phyloP scores from a whole-genome alignment of 805 yeast genomes.

The Metschnikowia lunata region DNA sequence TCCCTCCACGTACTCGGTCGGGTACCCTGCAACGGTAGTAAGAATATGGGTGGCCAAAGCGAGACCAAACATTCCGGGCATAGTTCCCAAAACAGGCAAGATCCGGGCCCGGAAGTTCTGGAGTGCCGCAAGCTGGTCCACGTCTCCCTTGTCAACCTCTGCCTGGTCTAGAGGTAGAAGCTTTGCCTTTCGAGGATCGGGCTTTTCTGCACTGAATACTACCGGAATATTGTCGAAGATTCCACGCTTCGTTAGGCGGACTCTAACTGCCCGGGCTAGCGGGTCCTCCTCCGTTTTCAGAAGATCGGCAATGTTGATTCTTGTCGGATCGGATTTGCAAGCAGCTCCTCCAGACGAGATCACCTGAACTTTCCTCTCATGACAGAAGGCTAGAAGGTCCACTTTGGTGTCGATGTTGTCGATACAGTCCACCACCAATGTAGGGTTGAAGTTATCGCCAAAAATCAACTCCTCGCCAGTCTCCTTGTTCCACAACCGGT shows the following conservation, averaged over 20 bases:
- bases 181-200: conserved; percentile 90
- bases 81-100: conserved; percentile 91
- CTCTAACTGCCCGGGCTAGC: conserved; percentile 78
- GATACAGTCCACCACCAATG: conserved; percentile 88
- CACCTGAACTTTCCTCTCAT: conserved; percentile 56
- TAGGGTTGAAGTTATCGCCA: conserved; percentile 51
- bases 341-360: conserved; percentile 97
- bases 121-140: conserved; percentile 81
- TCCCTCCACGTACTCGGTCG: conserved; percentile 86
- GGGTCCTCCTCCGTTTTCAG: conserved; percentile 93
- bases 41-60: conserved; percentile 81
- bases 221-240: conserved; percentile 74
- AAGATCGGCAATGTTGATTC: conserved; percentile 85
- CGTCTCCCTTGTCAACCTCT: conserved; percentile 75
- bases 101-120: conserved; percentile 91
- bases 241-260: conserved; percentile 77
- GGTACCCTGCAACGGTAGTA: conserved; percentile 79
- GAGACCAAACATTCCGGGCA: conserved; percentile 96
- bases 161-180: conserved; percentile 80
- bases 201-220: conserved; percentile 92
- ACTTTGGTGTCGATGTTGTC: conserved; percentile 97
- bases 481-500: conserved; percentile 71
- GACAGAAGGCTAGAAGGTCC: conserved; percentile 74
- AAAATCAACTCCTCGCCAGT: conserved; percentile 58
- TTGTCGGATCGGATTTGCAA: conserved; percentile 90